Evolutionary conservation across 768 basidiomycete species (phyloP).

Genomic region (Botryobasidium botryosum): DNA sequence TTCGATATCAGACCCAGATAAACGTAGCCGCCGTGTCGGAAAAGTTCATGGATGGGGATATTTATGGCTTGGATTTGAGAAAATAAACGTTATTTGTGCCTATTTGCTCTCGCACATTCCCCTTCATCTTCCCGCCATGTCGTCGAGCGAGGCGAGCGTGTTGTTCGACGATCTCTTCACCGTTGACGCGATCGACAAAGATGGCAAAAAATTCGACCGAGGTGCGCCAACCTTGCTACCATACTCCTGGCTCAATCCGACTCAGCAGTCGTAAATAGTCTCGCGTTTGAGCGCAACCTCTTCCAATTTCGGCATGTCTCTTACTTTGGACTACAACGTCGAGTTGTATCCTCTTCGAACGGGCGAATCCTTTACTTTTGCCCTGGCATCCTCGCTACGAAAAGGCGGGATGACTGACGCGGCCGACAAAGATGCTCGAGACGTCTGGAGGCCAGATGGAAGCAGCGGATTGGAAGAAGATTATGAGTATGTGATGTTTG

Average conservation of each 20-base stretch:
- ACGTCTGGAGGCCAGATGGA: constrained; percentile 74
- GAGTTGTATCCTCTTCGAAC: constrained; percentile 66
- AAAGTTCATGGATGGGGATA: too few species aligned
- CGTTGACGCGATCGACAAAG: constrained; percentile 68
- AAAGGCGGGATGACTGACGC: constrained; percentile 40
- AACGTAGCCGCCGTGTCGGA: too few species aligned
- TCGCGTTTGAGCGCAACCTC: constrained; percentile 82
- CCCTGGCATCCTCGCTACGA: constrained; percentile 67
- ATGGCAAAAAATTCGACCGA: constrained; percentile 96
- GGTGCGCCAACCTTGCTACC: constrained; percentile 33
- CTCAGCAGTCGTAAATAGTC: constrained; percentile 31
- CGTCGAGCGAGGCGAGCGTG: constrained; percentile 21
- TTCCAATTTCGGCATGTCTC: constrained; percentile 79
- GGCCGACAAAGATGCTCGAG: constrained; percentile 50
- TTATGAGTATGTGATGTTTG: constrained; percentile 99
- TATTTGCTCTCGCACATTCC: too few species aligned
- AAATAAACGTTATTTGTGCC: too few species aligned
- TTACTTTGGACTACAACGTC: constrained; percentile 86
- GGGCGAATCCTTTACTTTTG: constrained; percentile 64
- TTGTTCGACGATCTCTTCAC: constrained; percentile 92
- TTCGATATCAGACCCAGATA: too few species aligned
- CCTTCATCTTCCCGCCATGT: constrained; percentile 9
- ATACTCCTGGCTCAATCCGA: not conserved
- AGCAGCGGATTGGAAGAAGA: constrained; percentile 76
- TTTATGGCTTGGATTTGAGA: too few species aligned